Evolutionary conservation across 768 basidiomycete genomes (phyloP).

Genomic region (Inosperma sp.): DNA sequence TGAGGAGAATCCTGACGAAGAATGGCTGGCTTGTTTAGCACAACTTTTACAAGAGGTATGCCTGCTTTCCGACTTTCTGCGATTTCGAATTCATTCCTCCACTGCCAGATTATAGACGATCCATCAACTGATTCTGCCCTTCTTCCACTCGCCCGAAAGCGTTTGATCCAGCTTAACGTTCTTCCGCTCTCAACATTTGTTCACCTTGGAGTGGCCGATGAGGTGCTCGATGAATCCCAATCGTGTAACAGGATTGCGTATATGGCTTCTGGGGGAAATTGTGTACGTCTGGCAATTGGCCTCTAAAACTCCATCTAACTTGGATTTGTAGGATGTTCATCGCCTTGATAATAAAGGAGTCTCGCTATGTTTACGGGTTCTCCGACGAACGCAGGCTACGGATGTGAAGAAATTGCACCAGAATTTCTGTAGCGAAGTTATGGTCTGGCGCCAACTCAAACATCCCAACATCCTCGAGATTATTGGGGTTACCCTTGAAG

Average conservation of each 20-base stretch:
- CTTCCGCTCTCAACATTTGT: too few relatives aligned
- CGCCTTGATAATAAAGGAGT: slow-evolving; percentile 11
- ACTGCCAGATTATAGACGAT: slow-evolving; percentile 13
- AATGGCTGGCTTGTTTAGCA: slow-evolving; percentile 15
- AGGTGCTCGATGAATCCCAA: too few relatives aligned
- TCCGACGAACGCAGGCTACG: slow-evolving; percentile 14
- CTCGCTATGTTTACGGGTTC: slow-evolving; percentile 20
- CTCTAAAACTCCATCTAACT: background rate
- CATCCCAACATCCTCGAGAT: slow-evolving; percentile 27
- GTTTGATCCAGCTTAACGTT: too few relatives aligned
- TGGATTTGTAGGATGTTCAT: slow-evolving; percentile 18
- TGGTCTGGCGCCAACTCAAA: slow-evolving; percentile 22
- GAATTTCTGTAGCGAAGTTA: slow-evolving; percentile 21
- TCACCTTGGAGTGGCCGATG: too few relatives aligned
- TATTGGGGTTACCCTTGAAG: slow-evolving; percentile 17
- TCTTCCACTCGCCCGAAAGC: too few relatives aligned
- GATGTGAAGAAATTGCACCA: slow-evolving; percentile 17
- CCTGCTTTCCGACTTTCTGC: background rate
- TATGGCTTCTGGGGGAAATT: background rate
- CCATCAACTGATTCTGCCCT: slow-evolving; percentile 7
- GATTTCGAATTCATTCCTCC: background rate
- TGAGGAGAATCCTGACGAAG: background rate
- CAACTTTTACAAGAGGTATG: slow-evolving; percentile 19
- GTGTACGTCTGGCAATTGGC: background rate
- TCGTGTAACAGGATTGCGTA: too few relatives aligned